Conservation (phyloP, 2,329 filamentous ascomycete genomes). For the Pyricularia sp. region DNA sequence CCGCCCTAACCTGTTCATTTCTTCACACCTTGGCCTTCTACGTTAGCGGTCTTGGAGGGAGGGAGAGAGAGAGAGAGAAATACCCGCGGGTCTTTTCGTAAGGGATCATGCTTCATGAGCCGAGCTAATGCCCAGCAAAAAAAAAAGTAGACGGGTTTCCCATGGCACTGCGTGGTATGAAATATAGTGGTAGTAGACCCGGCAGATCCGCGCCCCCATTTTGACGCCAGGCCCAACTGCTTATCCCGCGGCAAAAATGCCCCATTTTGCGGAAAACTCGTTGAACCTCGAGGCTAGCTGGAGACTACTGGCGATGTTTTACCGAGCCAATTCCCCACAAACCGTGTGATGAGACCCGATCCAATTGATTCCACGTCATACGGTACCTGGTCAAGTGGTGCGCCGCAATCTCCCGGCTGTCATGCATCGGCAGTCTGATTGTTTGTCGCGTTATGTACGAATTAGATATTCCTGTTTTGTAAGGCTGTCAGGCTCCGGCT, state of each 20-base stretch:
- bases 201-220: neutral
- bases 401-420: neutral
- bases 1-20: neutral
- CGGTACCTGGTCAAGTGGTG: neutral
- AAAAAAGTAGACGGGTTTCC: neutral
- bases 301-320: neutral
- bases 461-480: neutral
- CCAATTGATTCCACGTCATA: neutral
- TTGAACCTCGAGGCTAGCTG: neutral
- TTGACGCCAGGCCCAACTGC: neutral
- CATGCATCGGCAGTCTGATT: neutral
- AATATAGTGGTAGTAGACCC: neutral
- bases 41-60: neutral
- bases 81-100: neutral
- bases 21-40: neutral
- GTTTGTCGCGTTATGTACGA: neutral
- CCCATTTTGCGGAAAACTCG: neutral
- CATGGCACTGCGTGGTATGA: neutral
- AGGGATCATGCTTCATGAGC: neutral
- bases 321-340: neutral
- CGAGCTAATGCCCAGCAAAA: neutral
- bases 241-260: neutral
- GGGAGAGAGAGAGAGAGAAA: too few species aligned
- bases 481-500: neutral
- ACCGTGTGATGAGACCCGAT: neutral